Percentiles rank a stretch among this genome's conserved stretches.
Evolutionary conservation across 2,329 filamentous ascomycete species (phyloP).

Genomic region (Aspergillus nomiae): DNA sequence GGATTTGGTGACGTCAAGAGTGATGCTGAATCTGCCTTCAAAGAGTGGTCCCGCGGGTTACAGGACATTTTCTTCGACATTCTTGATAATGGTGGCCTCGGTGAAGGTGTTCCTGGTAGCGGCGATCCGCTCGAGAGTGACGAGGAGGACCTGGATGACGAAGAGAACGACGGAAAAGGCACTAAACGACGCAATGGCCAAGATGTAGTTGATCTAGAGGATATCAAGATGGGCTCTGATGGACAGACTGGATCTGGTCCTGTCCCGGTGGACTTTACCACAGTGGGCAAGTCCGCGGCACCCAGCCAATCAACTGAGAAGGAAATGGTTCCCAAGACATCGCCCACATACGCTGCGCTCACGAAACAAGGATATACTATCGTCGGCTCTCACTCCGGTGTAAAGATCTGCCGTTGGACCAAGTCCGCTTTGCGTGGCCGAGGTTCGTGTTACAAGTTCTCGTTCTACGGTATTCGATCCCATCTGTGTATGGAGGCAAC

Average conservation of each 20-base stretch:
- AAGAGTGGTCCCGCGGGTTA: constrained; percentile 78
- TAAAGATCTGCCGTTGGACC: constrained; percentile 98
- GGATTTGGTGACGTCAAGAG: constrained; percentile 83
- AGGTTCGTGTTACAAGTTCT: constrained; percentile 96
- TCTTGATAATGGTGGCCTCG: constrained; percentile 53
- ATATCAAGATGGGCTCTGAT: constrained; percentile 60
- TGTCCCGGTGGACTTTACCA: constrained; percentile 81
- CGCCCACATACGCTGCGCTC: constrained; percentile 82
- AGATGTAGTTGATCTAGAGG: constrained; percentile 77
- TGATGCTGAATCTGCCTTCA: constrained; percentile 67
- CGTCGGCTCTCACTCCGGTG: constrained; percentile 90
- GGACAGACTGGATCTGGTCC: constrained; percentile 39
- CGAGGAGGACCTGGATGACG: constrained; percentile 67
- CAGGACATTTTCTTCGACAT: constrained; percentile 68
- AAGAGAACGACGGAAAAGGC: constrained; percentile 56
- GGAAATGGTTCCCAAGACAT: constrained; percentile 91
- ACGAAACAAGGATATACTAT: constrained; percentile 98
- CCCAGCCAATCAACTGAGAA: constrained; percentile 57
- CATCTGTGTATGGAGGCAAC: constrained; percentile 99
- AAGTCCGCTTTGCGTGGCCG: constrained; percentile 93
- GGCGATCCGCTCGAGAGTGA: constrained; percentile 85
- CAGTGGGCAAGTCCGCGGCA: constrained; percentile 49
- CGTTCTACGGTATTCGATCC: constrained; percentile 94
- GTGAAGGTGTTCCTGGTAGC: constrained; percentile 73
- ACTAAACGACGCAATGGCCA: constrained; percentile 46